These are phyloP conservation scores for Phytopythium litorale DNA, from an alignment of 352 stramenopile species.

Conservation along the genomic window DNA sequence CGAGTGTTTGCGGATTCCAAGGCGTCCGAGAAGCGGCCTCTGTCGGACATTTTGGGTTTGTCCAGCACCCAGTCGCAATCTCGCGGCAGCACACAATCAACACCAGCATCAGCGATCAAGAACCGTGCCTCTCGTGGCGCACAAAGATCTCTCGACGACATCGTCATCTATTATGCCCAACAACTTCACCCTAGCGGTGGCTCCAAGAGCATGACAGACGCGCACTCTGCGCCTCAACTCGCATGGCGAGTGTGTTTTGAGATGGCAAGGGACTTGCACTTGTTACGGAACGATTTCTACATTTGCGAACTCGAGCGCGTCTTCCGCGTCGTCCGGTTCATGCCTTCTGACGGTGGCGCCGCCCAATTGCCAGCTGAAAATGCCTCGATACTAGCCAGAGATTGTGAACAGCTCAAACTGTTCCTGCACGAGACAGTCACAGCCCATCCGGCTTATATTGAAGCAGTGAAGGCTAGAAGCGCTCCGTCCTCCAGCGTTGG, in stretches of 20 bases:
- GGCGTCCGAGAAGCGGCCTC: background rate
- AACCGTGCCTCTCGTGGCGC: background rate
- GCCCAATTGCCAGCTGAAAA: background rate
- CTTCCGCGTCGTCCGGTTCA: background rate
- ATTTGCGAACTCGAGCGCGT: slow-evolving; percentile 34
- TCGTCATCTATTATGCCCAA: background rate
- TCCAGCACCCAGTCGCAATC: background rate
- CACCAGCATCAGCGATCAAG: background rate
- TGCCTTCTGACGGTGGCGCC: background rate
- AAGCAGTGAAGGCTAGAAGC: background rate
- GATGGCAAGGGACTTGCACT: slow-evolving; percentile 43
- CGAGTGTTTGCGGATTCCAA: background rate
- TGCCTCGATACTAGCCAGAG: background rate
- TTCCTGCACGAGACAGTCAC: slow-evolving; percentile 24
- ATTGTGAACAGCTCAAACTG: slow-evolving; percentile 8
- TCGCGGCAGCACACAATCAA: background rate
- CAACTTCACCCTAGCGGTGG: background rate
- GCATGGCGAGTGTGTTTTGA: slow-evolving; percentile 22
- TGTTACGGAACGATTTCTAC: slow-evolving; percentile 60
- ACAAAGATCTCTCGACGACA: background rate
- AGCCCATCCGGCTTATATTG: slow-evolving; percentile 11
- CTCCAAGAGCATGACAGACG: background rate
- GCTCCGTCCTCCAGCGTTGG: background rate
- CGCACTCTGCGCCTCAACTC: background rate
- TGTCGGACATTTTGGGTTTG: slow-evolving; percentile 1